These are phyloP conservation scores for Ophiostoma sp. DNA, from an alignment of 2,329 filamentous ascomycete genomes.

Conservation along the genomic window DNA sequence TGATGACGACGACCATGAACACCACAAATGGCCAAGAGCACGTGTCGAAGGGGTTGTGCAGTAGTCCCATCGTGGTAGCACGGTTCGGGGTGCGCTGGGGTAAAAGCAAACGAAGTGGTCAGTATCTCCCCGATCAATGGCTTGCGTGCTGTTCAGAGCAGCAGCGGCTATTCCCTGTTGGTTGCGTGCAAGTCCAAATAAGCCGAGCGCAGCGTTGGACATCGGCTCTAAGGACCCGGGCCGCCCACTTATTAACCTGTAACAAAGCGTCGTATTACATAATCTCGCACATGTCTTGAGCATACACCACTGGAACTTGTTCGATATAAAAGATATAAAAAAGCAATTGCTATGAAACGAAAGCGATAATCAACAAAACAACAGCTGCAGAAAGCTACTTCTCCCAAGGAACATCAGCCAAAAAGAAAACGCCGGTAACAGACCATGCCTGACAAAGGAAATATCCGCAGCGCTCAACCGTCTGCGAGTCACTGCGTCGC, in stretches of 20 bases:
- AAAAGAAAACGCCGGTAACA: no score
- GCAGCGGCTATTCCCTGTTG: background rate
- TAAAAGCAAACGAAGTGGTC: background rate
- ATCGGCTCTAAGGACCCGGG: background rate
- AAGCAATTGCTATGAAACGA: background rate
- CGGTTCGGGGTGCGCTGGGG: background rate
- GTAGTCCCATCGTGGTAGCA: background rate
- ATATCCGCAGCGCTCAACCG: no score
- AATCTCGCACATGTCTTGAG: background rate
- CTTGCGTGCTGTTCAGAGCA: background rate
- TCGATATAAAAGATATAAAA: background rate
- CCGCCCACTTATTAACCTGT: background rate
- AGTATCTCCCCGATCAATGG: background rate
- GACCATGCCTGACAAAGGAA: no score
- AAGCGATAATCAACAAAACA: background rate
- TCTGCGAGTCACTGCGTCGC: no score
- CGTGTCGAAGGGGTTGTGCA: background rate
- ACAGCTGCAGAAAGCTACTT: no score
- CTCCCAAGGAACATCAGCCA: no score
- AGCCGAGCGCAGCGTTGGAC: no score
- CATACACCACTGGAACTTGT: background rate
- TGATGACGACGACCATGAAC: background rate
- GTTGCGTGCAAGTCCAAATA: background rate
- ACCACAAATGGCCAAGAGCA: background rate
- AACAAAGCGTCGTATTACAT: background rate